Evolutionary conservation across 306 rosid genomes (phyloP).

Genomic region (Cicer yamashitae): DNA sequence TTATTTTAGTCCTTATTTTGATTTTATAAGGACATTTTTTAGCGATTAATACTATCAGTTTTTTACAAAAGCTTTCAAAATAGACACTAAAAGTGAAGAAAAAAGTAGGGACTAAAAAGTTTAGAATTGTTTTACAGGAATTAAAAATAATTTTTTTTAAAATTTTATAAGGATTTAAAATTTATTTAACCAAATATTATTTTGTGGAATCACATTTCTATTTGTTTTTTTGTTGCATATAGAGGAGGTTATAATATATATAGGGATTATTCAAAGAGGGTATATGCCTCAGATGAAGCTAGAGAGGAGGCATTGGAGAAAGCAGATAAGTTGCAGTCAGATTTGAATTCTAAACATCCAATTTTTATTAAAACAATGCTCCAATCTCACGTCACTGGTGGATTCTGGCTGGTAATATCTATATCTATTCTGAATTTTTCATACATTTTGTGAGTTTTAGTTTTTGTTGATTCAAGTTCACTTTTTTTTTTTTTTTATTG

Average conservation of each 20-base stretch:
- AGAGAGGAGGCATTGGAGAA: slow-evolving; percentile 60
- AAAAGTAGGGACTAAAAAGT: too few relatives aligned
- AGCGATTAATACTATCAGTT: too few relatives aligned
- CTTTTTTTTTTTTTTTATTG: not conserved
- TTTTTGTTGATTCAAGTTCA: not conserved
- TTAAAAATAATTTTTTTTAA: too few relatives aligned
- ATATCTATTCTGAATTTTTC: not conserved
- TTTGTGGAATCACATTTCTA: not conserved
- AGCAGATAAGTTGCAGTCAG: slow-evolving; percentile 59
- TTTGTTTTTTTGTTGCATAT: not conserved
- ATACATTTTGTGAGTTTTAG: not conserved
- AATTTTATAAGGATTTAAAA: too few relatives aligned
- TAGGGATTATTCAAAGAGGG: slow-evolving; percentile 70
- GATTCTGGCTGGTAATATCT: slow-evolving; percentile 81
- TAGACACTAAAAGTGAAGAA: too few relatives aligned
- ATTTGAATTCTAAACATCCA: slow-evolving; percentile 58
- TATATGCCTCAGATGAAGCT: slow-evolving; percentile 66
- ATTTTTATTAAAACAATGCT: slow-evolving; percentile 75
- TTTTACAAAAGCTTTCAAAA: too few relatives aligned
- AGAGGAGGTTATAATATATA: slow-evolving; percentile 46
- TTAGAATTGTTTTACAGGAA: too few relatives aligned
- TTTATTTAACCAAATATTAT: not conserved
- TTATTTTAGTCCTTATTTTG: too few relatives aligned
- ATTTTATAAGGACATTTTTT: too few relatives aligned
- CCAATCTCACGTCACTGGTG: slow-evolving; percentile 82